Base-by-base conservation (phyloP, 2,329 filamentous ascomycete genomes). In the Iodosphaeria phyllophila region DNA sequence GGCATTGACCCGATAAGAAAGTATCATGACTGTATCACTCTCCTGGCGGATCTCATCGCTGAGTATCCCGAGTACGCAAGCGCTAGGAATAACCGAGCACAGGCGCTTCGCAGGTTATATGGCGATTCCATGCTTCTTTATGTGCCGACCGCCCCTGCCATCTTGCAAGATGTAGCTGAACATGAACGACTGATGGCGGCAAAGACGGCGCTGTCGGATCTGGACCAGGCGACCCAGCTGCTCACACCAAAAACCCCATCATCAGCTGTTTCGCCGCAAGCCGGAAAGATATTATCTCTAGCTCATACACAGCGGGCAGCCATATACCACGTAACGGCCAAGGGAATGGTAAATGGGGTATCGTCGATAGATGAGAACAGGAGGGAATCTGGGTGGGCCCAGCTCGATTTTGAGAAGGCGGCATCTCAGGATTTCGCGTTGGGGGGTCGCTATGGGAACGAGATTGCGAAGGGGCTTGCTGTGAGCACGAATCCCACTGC, bases 31-130 rank as follows among this genome's bases (percentile, higher is more conserved):
- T 58, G 56, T 26, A 44, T 71, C 11, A 41, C 44, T 7, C 46
- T 52, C 5, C 51, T 84, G 5, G 56, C 59, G 16, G 41, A 46
- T 3, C 53, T 82, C 16, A 63, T 82, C 20, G 39, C 51, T 3
- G 47, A 61, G 13, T 43, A 67, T 26, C 73, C 76, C 3, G 47
- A 52, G 16, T 84, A 84, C 45, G 74, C 76, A 13, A 78, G 73
- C 33, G 74, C 70, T 5, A 63, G 68, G 29, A 76, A 82, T 43
- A 84, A 86, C 46, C 61, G 76, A 24, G 77, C 73, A 3, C 78
- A 84, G 44, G 59, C 73, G 6, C 37, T 63, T 16, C 53, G 74
- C 13, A 54, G 73, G 23, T 47, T 70, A 28, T 69, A 74, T 32
- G 72, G 71, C 8, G 70, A 76, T 39, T 49, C 53, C 3, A 54